A percentile compares a stretch with the other conserved stretches of the same genome.
These are phyloP conservation scores for Pleochaeta shiraiana DNA, from an alignment of 2,329 filamentous ascomycete species.

Conservation along the genomic window DNA sequence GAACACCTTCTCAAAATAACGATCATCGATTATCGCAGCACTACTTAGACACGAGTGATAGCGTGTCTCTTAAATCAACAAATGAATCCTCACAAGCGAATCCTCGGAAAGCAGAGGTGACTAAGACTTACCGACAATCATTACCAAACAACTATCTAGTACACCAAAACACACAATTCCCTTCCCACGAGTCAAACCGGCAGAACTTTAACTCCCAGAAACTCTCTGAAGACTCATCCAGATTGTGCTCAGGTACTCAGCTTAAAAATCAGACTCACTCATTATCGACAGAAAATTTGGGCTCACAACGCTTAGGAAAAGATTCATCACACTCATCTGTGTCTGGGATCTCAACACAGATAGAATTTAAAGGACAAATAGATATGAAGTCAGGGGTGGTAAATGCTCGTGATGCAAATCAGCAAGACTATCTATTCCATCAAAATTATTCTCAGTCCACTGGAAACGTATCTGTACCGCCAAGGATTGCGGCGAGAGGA, in stretches of 20 bases:
- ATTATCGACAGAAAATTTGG: constrained; percentile 20
- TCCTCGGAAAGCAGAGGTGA: constrained; percentile 10
- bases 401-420: not conserved
- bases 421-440: not conserved
- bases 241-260: not conserved
- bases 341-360: constrained; percentile 30
- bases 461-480: constrained; percentile 42
- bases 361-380: constrained; percentile 31
- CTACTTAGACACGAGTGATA: constrained; percentile 15
- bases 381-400: not conserved
- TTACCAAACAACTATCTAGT: constrained; percentile 24
- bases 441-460: constrained; percentile 21
- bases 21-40: constrained; percentile 9
- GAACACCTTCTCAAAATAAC: constrained; percentile 9
- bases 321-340: constrained; percentile 36
- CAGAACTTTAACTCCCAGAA: constrained; percentile 17
- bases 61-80: constrained; percentile 13
- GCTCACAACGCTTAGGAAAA: constrained; percentile 31
- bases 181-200: constrained; percentile 23
- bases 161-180: constrained; percentile 21
- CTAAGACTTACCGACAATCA: constrained; percentile 22
- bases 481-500: constrained; percentile 54
- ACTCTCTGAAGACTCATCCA: not conserved
- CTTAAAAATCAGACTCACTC: constrained; percentile 15
- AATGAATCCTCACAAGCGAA: constrained; percentile 11